Evolutionary conservation across 2,329 filamentous ascomycete genomes (phyloP).

Genomic region (Pyrenophora seminiperda): DNA sequence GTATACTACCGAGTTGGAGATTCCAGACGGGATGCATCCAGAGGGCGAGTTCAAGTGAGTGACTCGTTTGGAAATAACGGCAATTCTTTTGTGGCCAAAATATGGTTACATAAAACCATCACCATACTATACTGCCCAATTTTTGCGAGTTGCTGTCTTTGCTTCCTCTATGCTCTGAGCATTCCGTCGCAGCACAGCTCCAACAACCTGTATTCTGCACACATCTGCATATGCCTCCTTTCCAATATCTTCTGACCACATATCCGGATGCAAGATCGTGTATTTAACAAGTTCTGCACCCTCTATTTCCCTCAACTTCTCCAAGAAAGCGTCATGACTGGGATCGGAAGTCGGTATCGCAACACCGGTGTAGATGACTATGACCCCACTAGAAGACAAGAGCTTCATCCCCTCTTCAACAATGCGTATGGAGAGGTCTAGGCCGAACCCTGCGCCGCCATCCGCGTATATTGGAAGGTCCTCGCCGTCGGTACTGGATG

Average conservation of each 20-base stretch:
- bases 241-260: constrained; percentile 35
- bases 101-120: background rate
- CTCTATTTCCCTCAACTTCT: constrained; percentile 21
- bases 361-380: constrained; percentile 32
- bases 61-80: too few relatives aligned
- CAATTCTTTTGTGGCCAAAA: too few relatives aligned
- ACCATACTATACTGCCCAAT: constrained; percentile 1
- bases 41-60: constrained; percentile 34
- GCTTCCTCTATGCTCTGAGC: background rate
- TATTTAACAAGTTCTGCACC: constrained; percentile 22
- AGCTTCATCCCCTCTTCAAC: constrained; percentile 28
- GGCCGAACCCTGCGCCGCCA: constrained; percentile 29
- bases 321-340: constrained; percentile 25
- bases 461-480: constrained; percentile 34
- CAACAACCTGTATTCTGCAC: constrained; percentile 33
- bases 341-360: constrained; percentile 25
- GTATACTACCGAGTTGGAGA: constrained; percentile 40
- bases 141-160: background rate
- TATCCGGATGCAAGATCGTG: constrained; percentile 30
- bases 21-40: constrained; percentile 43
- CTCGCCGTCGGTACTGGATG: constrained; percentile 24
- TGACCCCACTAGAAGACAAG: constrained; percentile 20
- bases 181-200: constrained; percentile 22
- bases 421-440: constrained; percentile 27
- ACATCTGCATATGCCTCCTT: constrained; percentile 29